Evolutionary conservation across 352 stramenopile species (phyloP), one percentile per base, ranked within the genome.

Genomic region (Phytophthora crassamura): DNA sequence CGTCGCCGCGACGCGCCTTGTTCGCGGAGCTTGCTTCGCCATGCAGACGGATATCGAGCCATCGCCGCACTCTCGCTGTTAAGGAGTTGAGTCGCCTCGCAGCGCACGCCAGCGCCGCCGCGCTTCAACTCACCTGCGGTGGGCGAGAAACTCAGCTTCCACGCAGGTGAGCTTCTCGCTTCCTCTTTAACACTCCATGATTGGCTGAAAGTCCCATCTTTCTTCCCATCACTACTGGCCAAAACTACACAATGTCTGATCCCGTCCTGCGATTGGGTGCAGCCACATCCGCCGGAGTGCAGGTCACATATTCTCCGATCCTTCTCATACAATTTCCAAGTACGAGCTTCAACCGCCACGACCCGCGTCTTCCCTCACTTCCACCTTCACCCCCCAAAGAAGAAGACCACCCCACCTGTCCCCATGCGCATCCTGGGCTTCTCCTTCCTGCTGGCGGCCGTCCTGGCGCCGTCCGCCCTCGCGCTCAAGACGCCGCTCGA

Each of bases 401-500:
- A 57, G 42, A 63, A 59, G 49, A 66, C 60, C 59, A 46, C 54
- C 49, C 40, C 42, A 58, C 57, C n/a, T 18, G 4, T 7, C 16
- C n/a, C 38, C 36, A 72, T 77, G 59, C 58, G 74, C 18, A 40
- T 72, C 25, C 43, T 62, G 14, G 30, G 25, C 32, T n/a, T 38
- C 4, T 40, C 52, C 2, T 52, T 78, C n/a, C 45, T 79, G 18
- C 42, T 78, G 0, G 28, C 28, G 28, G 45, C 70, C 38, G 64
- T 47, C 42, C 45, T 85, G 42, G 62, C 69, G 59, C 66, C 82
- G 14, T 32, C 28, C 28, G 43, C 58, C 15, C 51, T 71, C 35
- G 52, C 72, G 7, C 72, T 75, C 57, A 90, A 93, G 72, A 80
- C 82, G n/a, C 69, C 81, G 14, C 52, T 75, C 33, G 55, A 94